phyloP scores from a whole-genome alignment of 306 rosid species.

The Canavalia gladiata region DNA sequence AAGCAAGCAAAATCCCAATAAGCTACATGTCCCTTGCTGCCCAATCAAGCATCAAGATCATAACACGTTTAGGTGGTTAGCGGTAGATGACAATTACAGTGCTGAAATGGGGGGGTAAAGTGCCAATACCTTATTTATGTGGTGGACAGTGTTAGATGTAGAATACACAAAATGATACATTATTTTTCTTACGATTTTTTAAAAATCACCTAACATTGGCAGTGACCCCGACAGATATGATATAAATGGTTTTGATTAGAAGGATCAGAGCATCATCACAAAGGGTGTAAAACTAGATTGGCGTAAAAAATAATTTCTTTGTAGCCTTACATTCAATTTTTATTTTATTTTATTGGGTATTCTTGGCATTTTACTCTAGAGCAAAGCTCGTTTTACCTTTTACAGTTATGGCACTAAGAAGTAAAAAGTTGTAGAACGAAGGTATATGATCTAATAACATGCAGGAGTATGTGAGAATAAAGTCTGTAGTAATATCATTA shows the following conservation, averaged over 20 bases:
- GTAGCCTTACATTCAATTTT: background rate
- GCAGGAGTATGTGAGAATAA: background rate
- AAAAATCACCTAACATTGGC: slow-evolving; percentile 36
- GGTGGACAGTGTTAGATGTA: slow-evolving; percentile 45
- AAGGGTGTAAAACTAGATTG: slow-evolving; percentile 3
- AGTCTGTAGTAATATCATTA: background rate
- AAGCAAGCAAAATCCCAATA: slow-evolving; percentile 40
- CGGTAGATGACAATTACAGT: slow-evolving; percentile 43
- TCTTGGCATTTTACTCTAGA: background rate
- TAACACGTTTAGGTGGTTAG: slow-evolving; percentile 43
- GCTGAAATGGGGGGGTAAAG: slow-evolving; percentile 30
- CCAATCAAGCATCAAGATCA: slow-evolving; percentile 64
- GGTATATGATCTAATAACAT: background rate
- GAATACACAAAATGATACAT: slow-evolving; percentile 20
- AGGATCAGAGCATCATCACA: slow-evolving; percentile 7
- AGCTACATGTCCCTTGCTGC: slow-evolving; percentile 48
- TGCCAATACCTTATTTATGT: slow-evolving; percentile 35
- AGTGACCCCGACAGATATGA: slow-evolving; percentile 13
- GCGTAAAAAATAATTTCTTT: background rate
- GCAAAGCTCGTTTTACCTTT: background rate
- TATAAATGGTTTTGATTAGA: background rate
- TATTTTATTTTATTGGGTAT: background rate
- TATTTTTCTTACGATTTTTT: background rate
- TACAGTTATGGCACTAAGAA: background rate
- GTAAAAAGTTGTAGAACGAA: background rate